Evolutionary conservation across 768 basidiomycete genomes (phyloP), one percentile per base, ranked within the genome.

Genomic region (Leucocoprinus birnbaumii): DNA sequence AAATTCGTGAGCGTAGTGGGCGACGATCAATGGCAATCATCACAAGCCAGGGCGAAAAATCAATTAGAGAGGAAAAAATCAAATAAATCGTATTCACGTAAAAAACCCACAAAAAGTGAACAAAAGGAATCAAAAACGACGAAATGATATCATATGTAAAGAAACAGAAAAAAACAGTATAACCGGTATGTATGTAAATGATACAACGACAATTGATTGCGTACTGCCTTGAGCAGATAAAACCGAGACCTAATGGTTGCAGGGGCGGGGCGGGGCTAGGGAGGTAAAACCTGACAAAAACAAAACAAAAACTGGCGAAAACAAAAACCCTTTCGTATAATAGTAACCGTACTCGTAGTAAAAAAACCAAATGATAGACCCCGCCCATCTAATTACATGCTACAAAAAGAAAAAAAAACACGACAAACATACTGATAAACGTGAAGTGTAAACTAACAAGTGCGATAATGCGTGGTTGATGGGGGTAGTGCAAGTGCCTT

Each of bases 301-400:
- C 31, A 31, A 31, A 31, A 11, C 13, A 53, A 25, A 53, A 25
- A 18, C 16, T n/a, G 40, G 11, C 25, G 19, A 48, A 34, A 7
- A 10, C 38, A 31, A 31, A 31, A 31, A 19, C 40, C 27, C 27
- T 50, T 38, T 44, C 51, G 41, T 53, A 53, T 45, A 45, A 45
- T 31, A 31, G 31, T 53, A 53, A 44, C 42, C 51, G 48, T 24
- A 50, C 11, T 21, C 31, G 31, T 31, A 31, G 31, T 5, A 31
- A 31, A 48, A 48, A 24, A 25, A 46, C 9, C 27, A 19, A 16
- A 6, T 14, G 18, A 11, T 38, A 38, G 37, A 16, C 48, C 48
- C 63, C 64, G 57, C 64, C 61, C 66, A 60, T 83, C 81, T 82
- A 31, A 82, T 73, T 79, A 79, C 80, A 79, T 82, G 74, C 76